Evolutionary conservation across 2,329 filamentous ascomycete species (phyloP).

Genomic region (Pseudogymnoascus sp.): DNA sequence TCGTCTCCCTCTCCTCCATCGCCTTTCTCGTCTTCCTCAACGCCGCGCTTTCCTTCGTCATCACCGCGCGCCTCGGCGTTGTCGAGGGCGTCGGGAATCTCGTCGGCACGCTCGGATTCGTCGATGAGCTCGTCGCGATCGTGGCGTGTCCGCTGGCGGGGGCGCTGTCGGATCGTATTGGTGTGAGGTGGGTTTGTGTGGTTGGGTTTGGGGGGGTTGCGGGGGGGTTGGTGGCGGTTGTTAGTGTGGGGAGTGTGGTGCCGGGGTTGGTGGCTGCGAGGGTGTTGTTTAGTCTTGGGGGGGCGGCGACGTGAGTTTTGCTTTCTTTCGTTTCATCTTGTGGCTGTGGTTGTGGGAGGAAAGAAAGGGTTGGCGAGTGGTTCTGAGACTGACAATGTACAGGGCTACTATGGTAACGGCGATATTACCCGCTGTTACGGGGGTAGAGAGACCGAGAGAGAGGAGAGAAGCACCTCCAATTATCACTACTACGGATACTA

Average conservation of each 20-base stretch:
- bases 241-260: slow-evolving; percentile 81
- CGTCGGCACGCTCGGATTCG: slow-evolving; percentile 78
- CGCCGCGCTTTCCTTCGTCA: slow-evolving; percentile 74
- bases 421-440: slow-evolving; percentile 67
- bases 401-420: slow-evolving; percentile 94
- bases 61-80: slow-evolving; percentile 72
- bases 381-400: slow-evolving; percentile 5
- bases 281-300: slow-evolving; percentile 82
- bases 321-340: neutral
- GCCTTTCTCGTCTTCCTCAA: slow-evolving; percentile 87
- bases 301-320: slow-evolving; percentile 65
- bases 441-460: slow-evolving; percentile 25
- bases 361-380: neutral
- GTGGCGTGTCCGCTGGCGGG: slow-evolving; percentile 77
- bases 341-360: neutral
- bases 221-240: slow-evolving; percentile 67
- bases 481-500: slow-evolving; percentile 28
- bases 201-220: slow-evolving; percentile 78
- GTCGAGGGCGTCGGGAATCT: slow-evolving; percentile 68
- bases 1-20: slow-evolving; percentile 79
- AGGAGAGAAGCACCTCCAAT: neutral
- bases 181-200: slow-evolving; percentile 64
- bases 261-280: slow-evolving; percentile 79
- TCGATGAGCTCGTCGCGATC: slow-evolving; percentile 73
- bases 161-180: slow-evolving; percentile 65